Percentiles rank a stretch among this genome's conserved stretches.
Evolutionary conservation across 805 yeast genomes (phyloP).

Genomic region (Isabelozyma heimii): DNA sequence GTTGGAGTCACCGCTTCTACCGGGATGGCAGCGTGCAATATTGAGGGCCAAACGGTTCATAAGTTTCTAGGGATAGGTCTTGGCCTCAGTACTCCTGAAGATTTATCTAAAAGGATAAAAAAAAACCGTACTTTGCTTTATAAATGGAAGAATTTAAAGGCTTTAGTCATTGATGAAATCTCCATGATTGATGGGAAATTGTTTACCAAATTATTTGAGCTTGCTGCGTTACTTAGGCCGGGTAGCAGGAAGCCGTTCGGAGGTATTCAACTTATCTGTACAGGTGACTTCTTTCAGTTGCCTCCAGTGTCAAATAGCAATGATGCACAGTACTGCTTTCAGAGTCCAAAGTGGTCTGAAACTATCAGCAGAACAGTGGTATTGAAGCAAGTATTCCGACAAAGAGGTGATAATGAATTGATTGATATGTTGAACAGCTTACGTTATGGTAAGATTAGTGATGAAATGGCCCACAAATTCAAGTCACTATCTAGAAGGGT

Average conservation of each 20-base stretch:
- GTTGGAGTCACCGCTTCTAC: conserved; percentile 95
- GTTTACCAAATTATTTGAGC: conserved; percentile 67
- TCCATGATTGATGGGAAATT: conserved; percentile 88
- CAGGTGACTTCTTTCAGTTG: conserved; percentile 95
- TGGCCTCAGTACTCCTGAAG: conserved; percentile 52
- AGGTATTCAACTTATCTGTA: conserved; percentile 82
- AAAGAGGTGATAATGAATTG: conserved; percentile 72
- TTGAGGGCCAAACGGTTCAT: conserved; percentile 88
- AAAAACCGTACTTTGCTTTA: conserved; percentile 40
- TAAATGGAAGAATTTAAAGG: conserved; percentile 68
- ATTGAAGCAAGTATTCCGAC: conserved; percentile 82
- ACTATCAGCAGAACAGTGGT: conserved; percentile 65
- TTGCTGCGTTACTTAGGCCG: conserved; percentile 56
- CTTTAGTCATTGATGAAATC: conserved; percentile 84
- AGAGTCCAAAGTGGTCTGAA: conserved; percentile 65
- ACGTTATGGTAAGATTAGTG: conserved; percentile 65
- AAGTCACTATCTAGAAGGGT: conserved; percentile 55
- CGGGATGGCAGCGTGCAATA: conserved; percentile 91
- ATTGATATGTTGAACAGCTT: conserved; percentile 78
- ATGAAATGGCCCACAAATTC: conserved; percentile 48
- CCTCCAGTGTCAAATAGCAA: conserved; percentile 73
- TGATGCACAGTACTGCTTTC: conserved; percentile 63
- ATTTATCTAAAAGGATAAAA: conserved; percentile 47
- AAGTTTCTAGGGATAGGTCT: conserved; percentile 84
- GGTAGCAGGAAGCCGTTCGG: conserved; percentile 74